phyloP scores from a whole-genome alignment of 805 yeast species.

The Allodekkera sacchari region DNA sequence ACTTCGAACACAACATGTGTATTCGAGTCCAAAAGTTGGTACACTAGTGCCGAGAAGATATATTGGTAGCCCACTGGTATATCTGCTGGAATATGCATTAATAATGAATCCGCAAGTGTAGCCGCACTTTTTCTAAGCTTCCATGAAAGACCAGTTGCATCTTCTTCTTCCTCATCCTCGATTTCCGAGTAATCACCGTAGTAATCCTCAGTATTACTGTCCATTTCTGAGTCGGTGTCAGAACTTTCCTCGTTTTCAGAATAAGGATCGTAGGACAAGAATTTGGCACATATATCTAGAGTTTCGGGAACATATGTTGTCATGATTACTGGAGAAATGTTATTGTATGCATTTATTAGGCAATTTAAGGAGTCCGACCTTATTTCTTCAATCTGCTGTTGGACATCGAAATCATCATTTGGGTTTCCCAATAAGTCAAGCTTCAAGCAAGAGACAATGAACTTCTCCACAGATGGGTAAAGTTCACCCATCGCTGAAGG shows the following conservation, averaged over 20 bases:
- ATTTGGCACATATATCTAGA: conserved; percentile 22
- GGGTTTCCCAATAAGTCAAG: conserved; percentile 15
- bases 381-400: conserved; percentile 24
- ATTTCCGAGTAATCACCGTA: conserved; percentile 32
- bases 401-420: conserved; percentile 26
- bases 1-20: conserved; percentile 44
- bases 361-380: conserved; percentile 42
- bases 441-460: conserved; percentile 8
- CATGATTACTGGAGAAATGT: conserved; percentile 26
- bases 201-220: conserved; percentile 30
- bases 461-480: conserved; percentile 7
- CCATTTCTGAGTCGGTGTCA: conserved; percentile 27
- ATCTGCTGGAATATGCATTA: conserved; percentile 28
- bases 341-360: conserved; percentile 31
- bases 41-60: conserved; percentile 25
- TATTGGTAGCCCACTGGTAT: conserved; percentile 27
- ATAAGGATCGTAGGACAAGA: conserved; percentile 41
- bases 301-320: conserved; percentile 21
- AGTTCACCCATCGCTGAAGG: conserved; percentile 14
- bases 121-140: conserved; percentile 50
- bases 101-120: conserved; percentile 30
- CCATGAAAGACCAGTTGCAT: conserved; percentile 42
- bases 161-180: conserved; percentile 39
- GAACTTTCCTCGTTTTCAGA: conserved; percentile 24
- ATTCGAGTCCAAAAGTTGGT: conserved; percentile 34